phyloP scores from a whole-genome alignment of 345 rosid species.

The Zanthoxylum bungeanum region DNA sequence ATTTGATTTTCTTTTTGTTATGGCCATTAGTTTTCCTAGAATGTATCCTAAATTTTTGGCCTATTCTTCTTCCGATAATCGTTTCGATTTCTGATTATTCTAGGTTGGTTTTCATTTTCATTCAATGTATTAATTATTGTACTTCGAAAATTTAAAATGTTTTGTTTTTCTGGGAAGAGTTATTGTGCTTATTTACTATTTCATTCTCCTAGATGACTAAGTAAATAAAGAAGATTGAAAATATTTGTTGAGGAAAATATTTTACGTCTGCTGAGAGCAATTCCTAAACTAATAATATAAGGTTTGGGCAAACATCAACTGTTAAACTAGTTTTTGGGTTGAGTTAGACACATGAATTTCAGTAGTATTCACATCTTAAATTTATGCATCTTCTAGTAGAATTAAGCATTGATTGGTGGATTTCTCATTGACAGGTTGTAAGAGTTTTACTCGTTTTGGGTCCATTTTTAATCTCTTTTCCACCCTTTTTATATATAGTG shows the following conservation, averaged over 20 bases:
- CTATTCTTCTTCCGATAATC: background rate
- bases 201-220: background rate
- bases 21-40: background rate
- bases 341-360: too few relatives aligned
- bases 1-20: background rate
- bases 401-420: background rate
- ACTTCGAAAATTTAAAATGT: background rate
- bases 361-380: background rate
- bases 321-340: too few relatives aligned
- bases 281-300: too few relatives aligned
- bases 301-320: too few relatives aligned
- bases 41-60: background rate
- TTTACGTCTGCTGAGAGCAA: too few relatives aligned
- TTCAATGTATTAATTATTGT: background rate
- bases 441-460: background rate
- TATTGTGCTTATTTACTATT: background rate
- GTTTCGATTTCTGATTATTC: background rate
- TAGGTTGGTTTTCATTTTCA: background rate
- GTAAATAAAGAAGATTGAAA: background rate
- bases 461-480: background rate
- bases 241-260: too few relatives aligned
- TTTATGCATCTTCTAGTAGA: background rate
- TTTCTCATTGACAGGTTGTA: background rate
- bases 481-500: background rate
- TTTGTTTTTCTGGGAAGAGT: background rate